phyloP scores from a whole-genome alignment of 495 filamentous ascomycete species.

The Podospora anserina region DNA sequence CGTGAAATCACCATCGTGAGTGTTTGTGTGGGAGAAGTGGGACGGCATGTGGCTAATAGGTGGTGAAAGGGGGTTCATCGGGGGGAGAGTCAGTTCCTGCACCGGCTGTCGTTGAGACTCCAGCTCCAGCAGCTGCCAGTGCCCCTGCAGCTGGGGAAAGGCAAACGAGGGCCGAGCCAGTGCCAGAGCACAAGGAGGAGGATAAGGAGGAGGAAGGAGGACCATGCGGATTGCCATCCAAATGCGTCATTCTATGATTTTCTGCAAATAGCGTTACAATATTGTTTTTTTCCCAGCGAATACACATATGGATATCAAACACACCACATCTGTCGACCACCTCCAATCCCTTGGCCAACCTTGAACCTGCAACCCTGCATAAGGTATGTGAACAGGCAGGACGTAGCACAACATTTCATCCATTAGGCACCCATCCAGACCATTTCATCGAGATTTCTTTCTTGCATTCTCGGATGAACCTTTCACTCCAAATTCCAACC shows the following conservation, averaged over 20 bases:
- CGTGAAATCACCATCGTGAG: constrained; percentile 54
- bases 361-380: neutral
- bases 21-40: constrained; percentile 56
- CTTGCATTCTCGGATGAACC: neutral
- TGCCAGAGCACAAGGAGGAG: constrained; percentile 12
- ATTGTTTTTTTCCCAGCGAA: neutral
- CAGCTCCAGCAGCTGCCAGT: neutral
- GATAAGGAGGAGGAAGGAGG: constrained; percentile 21
- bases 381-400: neutral
- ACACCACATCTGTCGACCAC: neutral
- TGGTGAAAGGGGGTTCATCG: constrained; percentile 16
- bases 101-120: neutral
- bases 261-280: neutral
- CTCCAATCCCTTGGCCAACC: neutral
- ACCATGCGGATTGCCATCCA: constrained; percentile 21
- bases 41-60: constrained; percentile 24
- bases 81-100: neutral
- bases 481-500: neutral
- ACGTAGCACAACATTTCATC: neutral
- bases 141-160: neutral
- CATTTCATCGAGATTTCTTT: neutral
- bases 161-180: neutral
- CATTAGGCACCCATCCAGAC: neutral
- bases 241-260: constrained; percentile 22
- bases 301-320: constrained; percentile 4